A percentile compares a stretch with the other conserved stretches of the same genome.
Conservation (phyloP, 768 basidiomycete genomes). For the Rhodosporidiobolus odoratus region DNA sequence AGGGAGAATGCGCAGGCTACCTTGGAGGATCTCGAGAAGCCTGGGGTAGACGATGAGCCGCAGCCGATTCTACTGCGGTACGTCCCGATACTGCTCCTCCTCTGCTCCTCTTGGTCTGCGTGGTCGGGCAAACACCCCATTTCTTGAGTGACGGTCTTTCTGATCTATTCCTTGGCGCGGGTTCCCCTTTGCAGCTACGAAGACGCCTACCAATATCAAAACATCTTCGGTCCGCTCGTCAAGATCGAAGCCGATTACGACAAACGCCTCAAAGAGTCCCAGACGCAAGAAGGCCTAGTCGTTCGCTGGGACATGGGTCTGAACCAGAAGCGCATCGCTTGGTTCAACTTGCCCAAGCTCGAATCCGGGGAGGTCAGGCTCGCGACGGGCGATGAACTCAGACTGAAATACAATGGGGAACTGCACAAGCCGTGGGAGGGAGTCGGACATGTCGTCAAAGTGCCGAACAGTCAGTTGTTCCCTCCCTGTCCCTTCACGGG, state of each 20-base stretch:
- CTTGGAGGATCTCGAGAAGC: constrained; percentile 92
- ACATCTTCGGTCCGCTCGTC: constrained; percentile 96
- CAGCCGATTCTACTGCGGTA: constrained; percentile 73
- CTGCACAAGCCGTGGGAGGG: constrained; percentile 93
- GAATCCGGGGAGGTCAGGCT: constrained; percentile 96
- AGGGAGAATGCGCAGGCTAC: constrained; percentile 93
- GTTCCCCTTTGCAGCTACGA: constrained; percentile 61
- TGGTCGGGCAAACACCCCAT: neutral
- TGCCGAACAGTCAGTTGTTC: constrained; percentile 85
- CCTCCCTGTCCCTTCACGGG: neutral
- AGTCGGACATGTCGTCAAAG: constrained; percentile 96
- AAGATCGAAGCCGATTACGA: constrained; percentile 99
- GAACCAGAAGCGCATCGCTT: constrained; percentile 98
- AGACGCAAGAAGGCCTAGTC: constrained; percentile 93
- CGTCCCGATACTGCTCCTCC: constrained; percentile 10
- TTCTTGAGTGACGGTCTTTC: neutral
- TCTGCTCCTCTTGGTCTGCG: neutral
- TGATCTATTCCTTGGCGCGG: neutral
- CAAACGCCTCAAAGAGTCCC: constrained; percentile 93
- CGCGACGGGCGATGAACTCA: constrained; percentile 91
- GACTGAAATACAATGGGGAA: constrained; percentile 82
- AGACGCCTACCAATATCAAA: constrained; percentile 99
- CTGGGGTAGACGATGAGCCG: constrained; percentile 95
- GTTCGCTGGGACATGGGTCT: constrained; percentile 96
- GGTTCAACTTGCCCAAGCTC: constrained; percentile 92